Base-by-base conservation (phyloP, 2,329 filamentous ascomycete genomes). In the Fusarium proliferatum region DNA sequence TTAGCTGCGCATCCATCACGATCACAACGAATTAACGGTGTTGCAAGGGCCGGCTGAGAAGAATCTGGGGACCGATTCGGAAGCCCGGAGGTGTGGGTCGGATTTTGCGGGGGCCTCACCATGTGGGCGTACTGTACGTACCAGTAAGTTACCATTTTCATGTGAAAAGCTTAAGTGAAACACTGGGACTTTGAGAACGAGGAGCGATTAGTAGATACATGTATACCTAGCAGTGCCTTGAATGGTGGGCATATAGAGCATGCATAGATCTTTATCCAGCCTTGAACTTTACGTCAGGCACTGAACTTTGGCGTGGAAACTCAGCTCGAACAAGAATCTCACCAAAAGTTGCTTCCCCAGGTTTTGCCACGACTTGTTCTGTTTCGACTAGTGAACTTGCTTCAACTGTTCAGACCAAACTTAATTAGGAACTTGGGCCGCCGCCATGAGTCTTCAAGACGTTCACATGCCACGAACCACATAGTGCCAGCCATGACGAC, bases 391-490 rank as follows among this genome's bases (percentile, higher is more conserved):
- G 39, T 19, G 34, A 51, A 28, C 39, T 56, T 58, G 53, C 70
- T 46, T 41, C 51, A 59, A 34, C 42, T 36, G 19, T 28, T 34
- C 26, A 33, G n/a, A 46, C 75, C 72, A 76, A 59, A 64, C 75
- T 73, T 52, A 68, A 75, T 64, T 72, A 34, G 75, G 75, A 57
- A 61, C 62, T 60, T 67, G 39, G 64, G 60, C 75, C 73, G 75
- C 58, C 61, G 64, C 67, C 60, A 51, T 63, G 55, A 48, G 46
- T 42, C 41, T 43, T 64, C 53, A 15, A 64, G 55, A n/a, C 69
- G 60, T 67, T 74, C 72, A 75, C 72, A 75, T 75, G 72, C 61
- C 72, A 73, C 30, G 36, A 65, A 68, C 41, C 23, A 49, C 34
- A 17, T 46, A 17, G 26, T 9, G 26, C 59, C 48, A 64, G 34